Evolutionary conservation across 352 stramenopile species (phyloP), one percentile per base, ranked within the genome.

Genomic region (Pythium oligandrum): DNA sequence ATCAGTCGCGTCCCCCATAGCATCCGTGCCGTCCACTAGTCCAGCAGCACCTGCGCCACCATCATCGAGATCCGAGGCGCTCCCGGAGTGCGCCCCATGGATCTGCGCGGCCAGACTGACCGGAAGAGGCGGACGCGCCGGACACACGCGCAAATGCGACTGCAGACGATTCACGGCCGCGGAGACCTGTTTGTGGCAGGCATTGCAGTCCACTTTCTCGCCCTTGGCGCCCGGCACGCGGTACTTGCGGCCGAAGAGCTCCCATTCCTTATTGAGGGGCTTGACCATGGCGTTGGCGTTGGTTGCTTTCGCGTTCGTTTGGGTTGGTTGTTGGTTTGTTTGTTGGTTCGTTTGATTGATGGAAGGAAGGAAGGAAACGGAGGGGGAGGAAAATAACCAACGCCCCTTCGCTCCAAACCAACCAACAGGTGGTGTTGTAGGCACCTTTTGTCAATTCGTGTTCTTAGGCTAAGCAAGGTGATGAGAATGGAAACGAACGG

Each of bases 151-250:
- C 59, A 88, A 44, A 43, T 88, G 77, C 37, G 77, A 86, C 57
- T 88, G 70, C 39, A 88, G 64, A 30, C 77, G 77, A 51, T 86
- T 88, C 4, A 75, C 68, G 6, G 74, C 70, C 5, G 77, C 77
- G 0, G 77, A 77, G 26, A 85, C 74, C 50, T 78, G 77, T 53
- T 76, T 81, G 2, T 77, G 54, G 45, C 77, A 88, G 17, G 74
- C 72, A 39, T 83, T 82, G 62, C 77, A 88, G 66, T 88, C 63
- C 36, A 88, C 77, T 35, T 82, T 85, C 35, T 81, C 68, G 12
- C 56, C 67, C 63, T 84, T 86, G 54, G 77, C 74, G 55, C 62
- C 74, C 1, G 48, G 30, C 11, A 84, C 65, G 52, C 72, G 68
- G 59, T 88, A 88, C 64, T 68, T 79, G 32, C 46, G 53, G 3